phyloP scores from a whole-genome alignment of 495 filamentous ascomycete species.

The Hyaloscypha bicolor region DNA sequence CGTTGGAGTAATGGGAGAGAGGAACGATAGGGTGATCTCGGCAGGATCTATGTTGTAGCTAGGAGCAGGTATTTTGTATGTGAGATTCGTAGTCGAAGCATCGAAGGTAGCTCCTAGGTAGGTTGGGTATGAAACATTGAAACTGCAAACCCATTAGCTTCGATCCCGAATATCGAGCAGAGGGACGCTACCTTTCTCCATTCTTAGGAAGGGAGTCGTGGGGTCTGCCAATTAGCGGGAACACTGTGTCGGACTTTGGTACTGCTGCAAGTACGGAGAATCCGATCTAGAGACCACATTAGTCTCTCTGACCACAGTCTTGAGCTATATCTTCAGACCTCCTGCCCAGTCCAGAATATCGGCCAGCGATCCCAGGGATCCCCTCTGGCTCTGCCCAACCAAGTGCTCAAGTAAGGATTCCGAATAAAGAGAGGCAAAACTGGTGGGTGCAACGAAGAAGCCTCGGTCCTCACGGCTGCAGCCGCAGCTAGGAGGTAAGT shows the following conservation, averaged over 20 bases:
- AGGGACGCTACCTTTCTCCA: slow-evolving; percentile 43
- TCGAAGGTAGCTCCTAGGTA: slow-evolving; percentile 86
- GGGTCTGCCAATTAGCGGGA: slow-evolving; percentile 82
- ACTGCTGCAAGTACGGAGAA: slow-evolving; percentile 80
- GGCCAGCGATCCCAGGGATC: slow-evolving; percentile 92
- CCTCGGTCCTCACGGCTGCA: slow-evolving; percentile 40
- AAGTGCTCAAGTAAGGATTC: slow-evolving; percentile 90
- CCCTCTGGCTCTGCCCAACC: slow-evolving; percentile 77
- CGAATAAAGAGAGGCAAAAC: slow-evolving; percentile 87
- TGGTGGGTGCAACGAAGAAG: slow-evolving; percentile 68
- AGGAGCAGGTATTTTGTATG: slow-evolving; percentile 67
- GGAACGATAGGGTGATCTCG: slow-evolving; percentile 78
- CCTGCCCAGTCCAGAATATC: slow-evolving; percentile 84
- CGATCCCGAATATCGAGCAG: background rate
- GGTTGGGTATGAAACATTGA: slow-evolving; percentile 66
- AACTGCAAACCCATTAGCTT: slow-evolving; percentile 41
- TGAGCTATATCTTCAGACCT: slow-evolving; percentile 17
- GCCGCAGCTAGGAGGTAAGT: slow-evolving; percentile 40
- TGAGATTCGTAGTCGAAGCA: slow-evolving; percentile 90
- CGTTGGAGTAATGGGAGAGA: slow-evolving; percentile 90
- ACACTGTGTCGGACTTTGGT: slow-evolving; percentile 70
- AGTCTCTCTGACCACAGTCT: slow-evolving; percentile 20
- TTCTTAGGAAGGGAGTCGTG: slow-evolving; percentile 70
- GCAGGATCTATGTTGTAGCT: slow-evolving; percentile 32
- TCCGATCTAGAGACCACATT: slow-evolving; percentile 59